phyloP scores from a whole-genome alignment of 2,329 filamentous ascomycete species.

The Akanthomyces uredinophilus region DNA sequence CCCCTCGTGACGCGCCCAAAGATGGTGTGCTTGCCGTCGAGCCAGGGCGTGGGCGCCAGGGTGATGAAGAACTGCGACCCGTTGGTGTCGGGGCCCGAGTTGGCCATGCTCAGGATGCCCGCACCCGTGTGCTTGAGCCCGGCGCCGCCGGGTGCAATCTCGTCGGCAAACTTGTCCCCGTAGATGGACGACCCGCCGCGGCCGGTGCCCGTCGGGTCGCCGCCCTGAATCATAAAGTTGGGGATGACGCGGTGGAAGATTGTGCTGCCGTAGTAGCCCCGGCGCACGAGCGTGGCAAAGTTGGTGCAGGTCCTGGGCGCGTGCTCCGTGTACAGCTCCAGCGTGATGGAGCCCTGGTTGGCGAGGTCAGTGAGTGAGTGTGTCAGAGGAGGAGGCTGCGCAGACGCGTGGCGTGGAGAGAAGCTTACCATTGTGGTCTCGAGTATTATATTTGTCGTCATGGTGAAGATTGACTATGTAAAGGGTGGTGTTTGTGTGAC shows the following conservation, averaged over 20 bases:
- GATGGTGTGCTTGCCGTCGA: slow-evolving; percentile 96
- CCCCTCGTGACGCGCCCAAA: slow-evolving; percentile 87
- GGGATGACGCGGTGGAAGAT: slow-evolving; percentile 93
- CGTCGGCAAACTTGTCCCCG: slow-evolving; percentile 90
- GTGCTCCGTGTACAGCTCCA: slow-evolving; percentile 88
- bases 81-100: slow-evolving; percentile 87
- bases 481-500: not conserved
- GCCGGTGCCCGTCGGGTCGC: slow-evolving; percentile 90
- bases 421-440: slow-evolving; percentile 75
- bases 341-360: slow-evolving; percentile 67
- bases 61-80: slow-evolving; percentile 96
- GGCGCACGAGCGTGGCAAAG: slow-evolving; percentile 71
- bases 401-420: not conserved
- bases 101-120: slow-evolving; percentile 94
- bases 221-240: slow-evolving; percentile 93
- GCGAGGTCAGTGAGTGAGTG: not conserved
- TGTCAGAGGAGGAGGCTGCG: not conserved
- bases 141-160: slow-evolving; percentile 55
- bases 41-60: slow-evolving; percentile 87
- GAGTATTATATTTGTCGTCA: slow-evolving; percentile 74
- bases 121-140: slow-evolving; percentile 86
- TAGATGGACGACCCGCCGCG: slow-evolving; percentile 86
- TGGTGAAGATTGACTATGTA: slow-evolving; percentile 29
- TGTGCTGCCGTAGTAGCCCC: slow-evolving; percentile 83
- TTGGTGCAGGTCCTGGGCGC: slow-evolving; percentile 87